phyloP scores from a whole-genome alignment of 192 early-diverging fungal genomes.

The Coemansia sp. region DNA sequence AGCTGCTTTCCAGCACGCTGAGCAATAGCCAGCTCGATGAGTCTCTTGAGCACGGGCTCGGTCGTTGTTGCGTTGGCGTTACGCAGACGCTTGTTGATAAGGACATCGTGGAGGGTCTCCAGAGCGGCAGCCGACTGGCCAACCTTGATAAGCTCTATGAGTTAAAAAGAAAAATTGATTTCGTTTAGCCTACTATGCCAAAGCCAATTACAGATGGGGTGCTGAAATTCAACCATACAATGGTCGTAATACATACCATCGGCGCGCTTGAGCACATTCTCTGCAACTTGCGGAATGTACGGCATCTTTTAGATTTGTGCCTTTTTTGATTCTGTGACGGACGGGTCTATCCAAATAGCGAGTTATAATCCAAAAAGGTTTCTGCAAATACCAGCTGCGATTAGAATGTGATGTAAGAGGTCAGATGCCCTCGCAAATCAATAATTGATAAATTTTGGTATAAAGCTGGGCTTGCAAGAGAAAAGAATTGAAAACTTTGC shows the following conservation, averaged over 20 bases:
- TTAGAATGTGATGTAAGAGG: no score
- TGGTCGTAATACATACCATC: conserved; percentile 60
- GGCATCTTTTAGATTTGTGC: conserved; percentile 35
- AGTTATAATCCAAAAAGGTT: no score
- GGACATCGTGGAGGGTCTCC: conserved; percentile 84
- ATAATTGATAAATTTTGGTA: neutral
- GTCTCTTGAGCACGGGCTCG: conserved; percentile 93
- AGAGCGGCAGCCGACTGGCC: conserved; percentile 82
- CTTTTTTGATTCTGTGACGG: conserved; percentile 1
- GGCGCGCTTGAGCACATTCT: conserved; percentile 85
- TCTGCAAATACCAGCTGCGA: neutral
- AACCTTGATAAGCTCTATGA: conserved; percentile 65
- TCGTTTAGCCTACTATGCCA: neutral
- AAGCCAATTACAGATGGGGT: no score
- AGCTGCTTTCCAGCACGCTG: conserved; percentile 86
- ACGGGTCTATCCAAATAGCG: neutral
- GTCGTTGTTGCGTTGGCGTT: conserved; percentile 71
- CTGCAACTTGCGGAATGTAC: conserved; percentile 63
- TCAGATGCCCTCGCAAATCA: no score
- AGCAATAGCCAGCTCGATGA: conserved; percentile 86
- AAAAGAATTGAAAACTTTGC: neutral
- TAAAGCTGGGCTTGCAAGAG: neutral
- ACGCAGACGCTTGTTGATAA: conserved; percentile 87
- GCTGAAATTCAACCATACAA: neutral
- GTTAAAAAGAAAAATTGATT: conserved; percentile 19